phyloP scores from a whole-genome alignment of 768 basidiomycete species.

The Termitomyces sp. region DNA sequence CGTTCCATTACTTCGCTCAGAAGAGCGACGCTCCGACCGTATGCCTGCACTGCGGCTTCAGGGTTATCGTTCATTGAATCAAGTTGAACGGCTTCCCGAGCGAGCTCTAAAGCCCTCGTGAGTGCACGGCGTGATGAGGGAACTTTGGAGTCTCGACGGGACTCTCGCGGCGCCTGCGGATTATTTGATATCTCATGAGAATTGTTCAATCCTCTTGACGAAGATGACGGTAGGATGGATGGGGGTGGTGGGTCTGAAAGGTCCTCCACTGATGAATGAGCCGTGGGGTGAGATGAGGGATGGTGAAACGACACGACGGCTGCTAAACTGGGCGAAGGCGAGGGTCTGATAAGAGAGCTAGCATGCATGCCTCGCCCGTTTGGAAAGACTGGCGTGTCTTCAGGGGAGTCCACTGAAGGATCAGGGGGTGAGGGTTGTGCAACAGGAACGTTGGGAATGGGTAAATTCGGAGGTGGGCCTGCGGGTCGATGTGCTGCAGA shows the following conservation, averaged over 20 bases:
- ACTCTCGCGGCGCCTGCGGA: conserved; percentile 40
- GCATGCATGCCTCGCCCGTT: conserved; percentile 30
- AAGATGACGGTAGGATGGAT: conserved; percentile 44
- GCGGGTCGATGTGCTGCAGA: conserved; percentile 66
- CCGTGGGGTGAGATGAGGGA: conserved; percentile 24
- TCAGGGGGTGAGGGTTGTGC: conserved; percentile 21
- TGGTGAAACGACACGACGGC: conserved; percentile 63
- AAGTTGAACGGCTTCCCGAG: conserved; percentile 85
- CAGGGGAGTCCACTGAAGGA: conserved; percentile 22
- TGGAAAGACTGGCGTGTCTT: conserved; percentile 23
- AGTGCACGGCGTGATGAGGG: conserved; percentile 85
- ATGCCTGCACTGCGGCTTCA: conserved; percentile 84
- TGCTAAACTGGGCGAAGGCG: conserved; percentile 48
- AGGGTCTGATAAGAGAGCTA: conserved; percentile 35
- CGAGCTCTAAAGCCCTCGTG: conserved; percentile 82
- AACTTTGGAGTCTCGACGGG: conserved; percentile 50
- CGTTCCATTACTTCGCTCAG: conserved; percentile 92
- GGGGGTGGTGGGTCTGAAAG: conserved; percentile 59
- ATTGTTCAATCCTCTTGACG: conserved; percentile 29
- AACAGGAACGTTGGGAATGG: conserved; percentile 67
- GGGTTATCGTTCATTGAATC: conserved; percentile 89
- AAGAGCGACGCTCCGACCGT: conserved; percentile 81
- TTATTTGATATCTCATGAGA: conserved; percentile 45
- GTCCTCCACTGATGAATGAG: conserved; percentile 42
- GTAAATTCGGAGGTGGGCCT: conserved; percentile 69